Evolutionary conservation across 208 protist species (phyloP).

Genomic region (Trypanosoma congolense): DNA sequence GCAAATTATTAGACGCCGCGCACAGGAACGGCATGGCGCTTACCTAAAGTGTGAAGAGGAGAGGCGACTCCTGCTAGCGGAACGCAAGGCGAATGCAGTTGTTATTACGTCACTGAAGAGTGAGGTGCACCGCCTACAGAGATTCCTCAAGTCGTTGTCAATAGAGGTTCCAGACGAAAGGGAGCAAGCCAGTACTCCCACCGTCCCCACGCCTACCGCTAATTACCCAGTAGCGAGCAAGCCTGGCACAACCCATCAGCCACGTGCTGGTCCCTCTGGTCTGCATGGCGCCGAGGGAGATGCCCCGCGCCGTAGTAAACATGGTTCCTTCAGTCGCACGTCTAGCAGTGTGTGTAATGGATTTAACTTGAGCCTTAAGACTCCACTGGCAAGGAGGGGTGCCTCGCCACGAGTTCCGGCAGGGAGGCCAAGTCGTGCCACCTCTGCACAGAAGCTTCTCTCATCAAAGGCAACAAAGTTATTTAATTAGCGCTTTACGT

Average conservation of each 20-base stretch:
- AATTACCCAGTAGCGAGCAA: background rate
- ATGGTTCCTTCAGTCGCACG: background rate
- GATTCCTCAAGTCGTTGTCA: background rate
- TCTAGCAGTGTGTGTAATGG: background rate
- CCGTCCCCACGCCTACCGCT: background rate
- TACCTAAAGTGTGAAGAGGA: conserved; percentile 16
- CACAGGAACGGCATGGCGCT: conserved; percentile 22
- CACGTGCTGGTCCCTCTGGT: too few relatives aligned
- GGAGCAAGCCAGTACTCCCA: background rate
- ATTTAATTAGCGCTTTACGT: too few relatives aligned
- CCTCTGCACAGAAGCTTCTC: background rate
- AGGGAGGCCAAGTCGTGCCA: background rate
- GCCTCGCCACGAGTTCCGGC: background rate
- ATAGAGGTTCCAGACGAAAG: background rate
- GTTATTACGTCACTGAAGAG: conserved; percentile 15
- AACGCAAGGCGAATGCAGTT: conserved; percentile 13
- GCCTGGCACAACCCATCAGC: background rate
- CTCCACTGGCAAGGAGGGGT: background rate
- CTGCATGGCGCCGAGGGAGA: too few relatives aligned
- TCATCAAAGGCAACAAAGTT: too few relatives aligned
- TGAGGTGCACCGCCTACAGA: conserved; percentile 13
- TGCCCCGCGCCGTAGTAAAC: background rate
- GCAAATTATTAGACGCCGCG: conserved; percentile 21
- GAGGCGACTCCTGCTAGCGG: conserved; percentile 21
- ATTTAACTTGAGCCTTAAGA: background rate